Percentiles rank a stretch among this genome's conserved stretches.
Evolutionary conservation across 2,329 filamentous ascomycete genomes (phyloP).

Genomic region (Botrytis tulipae): DNA sequence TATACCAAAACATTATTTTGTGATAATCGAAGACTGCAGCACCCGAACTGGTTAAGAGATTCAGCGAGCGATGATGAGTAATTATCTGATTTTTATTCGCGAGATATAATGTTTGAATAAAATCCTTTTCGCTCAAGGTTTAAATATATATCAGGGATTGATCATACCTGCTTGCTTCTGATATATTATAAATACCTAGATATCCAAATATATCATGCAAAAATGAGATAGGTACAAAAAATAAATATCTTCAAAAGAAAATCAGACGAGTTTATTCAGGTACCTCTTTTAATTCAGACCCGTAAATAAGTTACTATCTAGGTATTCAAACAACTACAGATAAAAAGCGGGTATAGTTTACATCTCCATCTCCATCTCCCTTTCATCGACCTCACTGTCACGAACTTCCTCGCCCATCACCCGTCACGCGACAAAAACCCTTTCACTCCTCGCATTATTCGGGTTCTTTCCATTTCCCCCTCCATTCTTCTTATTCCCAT

Average conservation of each 20-base stretch:
- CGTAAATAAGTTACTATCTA: neutral
- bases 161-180: neutral
- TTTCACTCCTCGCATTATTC: neutral
- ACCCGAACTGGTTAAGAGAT: neutral
- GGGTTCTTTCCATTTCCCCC: neutral
- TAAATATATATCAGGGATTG: neutral
- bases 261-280: neutral
- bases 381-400: neutral
- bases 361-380: neutral
- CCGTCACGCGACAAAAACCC: neutral
- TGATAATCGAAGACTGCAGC: neutral
- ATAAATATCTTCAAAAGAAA: neutral
- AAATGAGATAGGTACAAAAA: neutral
- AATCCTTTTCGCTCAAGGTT: rapidly evolving
- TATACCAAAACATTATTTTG: neutral
- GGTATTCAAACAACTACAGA: neutral
- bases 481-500: neutral
- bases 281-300: neutral
- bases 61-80: neutral
- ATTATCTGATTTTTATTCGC: neutral
- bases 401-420: neutral
- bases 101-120: neutral
- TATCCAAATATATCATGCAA: neutral
- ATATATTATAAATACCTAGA: neutral
- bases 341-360: neutral